Evolutionary conservation across 2,329 filamentous ascomycete species (phyloP).

Genomic region (Seiridium cupressi): DNA sequence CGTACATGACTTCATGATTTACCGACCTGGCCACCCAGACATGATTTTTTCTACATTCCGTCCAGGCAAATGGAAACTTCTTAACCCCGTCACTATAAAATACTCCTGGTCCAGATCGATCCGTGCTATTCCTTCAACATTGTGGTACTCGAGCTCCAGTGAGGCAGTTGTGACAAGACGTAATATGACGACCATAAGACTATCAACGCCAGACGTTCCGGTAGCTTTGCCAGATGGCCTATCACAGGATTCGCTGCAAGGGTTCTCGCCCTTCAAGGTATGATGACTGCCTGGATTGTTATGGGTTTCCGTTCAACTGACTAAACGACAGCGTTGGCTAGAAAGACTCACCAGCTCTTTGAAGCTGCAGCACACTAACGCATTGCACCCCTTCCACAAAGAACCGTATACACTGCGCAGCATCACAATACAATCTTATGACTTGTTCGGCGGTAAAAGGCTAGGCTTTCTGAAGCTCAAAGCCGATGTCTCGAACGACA

Average conservation of each 20-base stretch:
- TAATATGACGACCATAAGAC: conserved; percentile 39
- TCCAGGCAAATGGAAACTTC: background rate
- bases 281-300: conserved; percentile 6
- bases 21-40: background rate
- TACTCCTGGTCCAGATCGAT: background rate
- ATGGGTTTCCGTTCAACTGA: too few species aligned
- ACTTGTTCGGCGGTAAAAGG: conserved; percentile 44
- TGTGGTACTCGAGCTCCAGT: too few species aligned
- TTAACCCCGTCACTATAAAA: background rate
- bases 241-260: conserved; percentile 39
- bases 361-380: conserved; percentile 35
- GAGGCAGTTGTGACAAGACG: background rate
- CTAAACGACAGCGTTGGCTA: conserved; percentile 36
- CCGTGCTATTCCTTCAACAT: too few species aligned
- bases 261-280: conserved; percentile 51
- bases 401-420: conserved; percentile 51
- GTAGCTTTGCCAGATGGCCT: conserved; percentile 44
- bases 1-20: background rate
- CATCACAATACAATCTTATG: conserved; percentile 52
- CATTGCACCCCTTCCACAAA: conserved; percentile 49
- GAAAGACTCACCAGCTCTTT: conserved; percentile 45
- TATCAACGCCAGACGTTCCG: conserved; percentile 33
- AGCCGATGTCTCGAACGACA: conserved; percentile 44
- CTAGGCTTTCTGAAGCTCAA: conserved; percentile 58
- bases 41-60: background rate